Percentiles rank a stretch among this genome's conserved stretches.
These are phyloP conservation scores for Backusella circina DNA, from an alignment of 192 early-diverging fungal genomes.

Conservation along the genomic window DNA sequence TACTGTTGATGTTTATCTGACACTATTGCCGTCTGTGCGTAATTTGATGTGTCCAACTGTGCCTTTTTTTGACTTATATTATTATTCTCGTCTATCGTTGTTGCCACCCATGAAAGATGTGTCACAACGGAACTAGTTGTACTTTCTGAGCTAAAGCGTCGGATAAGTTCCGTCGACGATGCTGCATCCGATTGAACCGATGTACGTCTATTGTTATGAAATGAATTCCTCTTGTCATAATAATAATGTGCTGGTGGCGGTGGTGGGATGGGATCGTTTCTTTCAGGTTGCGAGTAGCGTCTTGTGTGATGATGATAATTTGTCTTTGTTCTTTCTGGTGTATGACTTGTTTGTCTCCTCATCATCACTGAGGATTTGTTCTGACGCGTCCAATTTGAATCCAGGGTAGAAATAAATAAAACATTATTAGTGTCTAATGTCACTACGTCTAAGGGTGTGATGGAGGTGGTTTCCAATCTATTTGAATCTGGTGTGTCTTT, in stretches of 20 bases:
- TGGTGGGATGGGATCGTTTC: not conserved
- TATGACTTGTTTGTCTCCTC: not conserved
- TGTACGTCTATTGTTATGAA: not conserved
- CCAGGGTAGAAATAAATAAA: not conserved
- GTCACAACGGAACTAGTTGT: conserved; percentile 1
- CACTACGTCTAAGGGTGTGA: not conserved
- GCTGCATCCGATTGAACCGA: conserved; percentile 2
- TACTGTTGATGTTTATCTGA: not conserved
- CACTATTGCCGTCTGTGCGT: conserved; percentile 13
- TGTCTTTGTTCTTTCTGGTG: not conserved
- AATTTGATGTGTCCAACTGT: not conserved
- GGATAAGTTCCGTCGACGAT: conserved; percentile 3
- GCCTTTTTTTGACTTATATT: not conserved
- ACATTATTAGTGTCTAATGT: not conserved
- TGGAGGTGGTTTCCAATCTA: not conserved
- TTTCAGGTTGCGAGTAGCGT: not conserved
- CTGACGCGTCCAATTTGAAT: not conserved
- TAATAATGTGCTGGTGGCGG: not conserved
- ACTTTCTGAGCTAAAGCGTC: conserved; percentile 8
- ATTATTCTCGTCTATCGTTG: not conserved
- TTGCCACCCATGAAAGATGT: not conserved
- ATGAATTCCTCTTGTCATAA: not conserved
- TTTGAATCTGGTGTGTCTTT: not conserved
- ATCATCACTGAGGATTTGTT: not conserved
- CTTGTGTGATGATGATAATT: not conserved